Base-by-base conservation (phyloP, 164 flowering plant genomes). In the Umbellularia californica region DNA sequence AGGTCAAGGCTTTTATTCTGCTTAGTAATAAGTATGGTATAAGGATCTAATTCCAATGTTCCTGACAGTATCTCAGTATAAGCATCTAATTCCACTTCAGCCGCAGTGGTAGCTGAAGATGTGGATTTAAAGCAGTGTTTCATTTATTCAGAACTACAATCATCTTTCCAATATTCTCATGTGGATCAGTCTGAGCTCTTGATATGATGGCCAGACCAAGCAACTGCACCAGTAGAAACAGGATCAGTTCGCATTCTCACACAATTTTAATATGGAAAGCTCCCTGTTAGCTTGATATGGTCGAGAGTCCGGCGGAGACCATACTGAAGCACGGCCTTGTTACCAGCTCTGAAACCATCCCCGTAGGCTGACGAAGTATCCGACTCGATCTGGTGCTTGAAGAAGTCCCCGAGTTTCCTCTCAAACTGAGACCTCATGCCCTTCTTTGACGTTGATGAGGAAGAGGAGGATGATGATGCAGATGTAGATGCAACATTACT, bases 311-410 rank as follows among this genome's bases (percentile, higher is more conserved):
- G 82, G 51, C 72, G 76, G 30, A 95, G 90, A 23, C 97, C 99
- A 72, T 89, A 93, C 74, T 82, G 88, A 5, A 82, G 83, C 68
- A 93, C 97, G 1, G 98, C 93, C 35, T 74, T 79, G 67, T 85
- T 88, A 22, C 96, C 98, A 15, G 87, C 85, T 84, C 98, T 82
- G 73, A 92, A 95, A 5, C 99, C 99, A 71, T 89, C 90, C 75
- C 99, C 99, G 78, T 95, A 93, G 1, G 92, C 89, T 0, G 90
- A 87, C 3, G 99, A 95, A 52, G 88, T 82, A 76, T 95, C 99
- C 9, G 98, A 83, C 74, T 89, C 95, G 33, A 95, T 90, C 83
- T 95, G 99, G 84, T 93, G 90, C 80, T 87, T 93, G 78, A 95
- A 95, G 76, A 90, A 95, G 66, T 89, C 90, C 14, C 98, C 97